Evolutionary conservation across 345 rosid species (phyloP).

Genomic region (Eucalyptus viminalis): DNA sequence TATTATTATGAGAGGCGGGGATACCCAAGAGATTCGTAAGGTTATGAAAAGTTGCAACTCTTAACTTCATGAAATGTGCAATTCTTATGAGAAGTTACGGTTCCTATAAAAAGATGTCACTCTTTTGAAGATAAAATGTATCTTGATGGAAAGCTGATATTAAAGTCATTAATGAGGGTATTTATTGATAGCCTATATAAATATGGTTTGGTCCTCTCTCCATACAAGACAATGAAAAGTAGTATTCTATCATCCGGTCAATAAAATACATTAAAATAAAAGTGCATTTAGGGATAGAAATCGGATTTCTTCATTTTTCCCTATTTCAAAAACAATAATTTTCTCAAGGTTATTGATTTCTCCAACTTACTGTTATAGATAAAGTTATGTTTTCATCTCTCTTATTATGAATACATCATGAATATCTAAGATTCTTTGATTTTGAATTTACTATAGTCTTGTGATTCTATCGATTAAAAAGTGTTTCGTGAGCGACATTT

Average conservation of each 20-base stretch:
- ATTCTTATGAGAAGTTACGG: neutral
- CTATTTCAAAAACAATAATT: too few species aligned
- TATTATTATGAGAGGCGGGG: too few species aligned
- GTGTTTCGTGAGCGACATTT: neutral
- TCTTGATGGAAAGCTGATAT: too few species aligned
- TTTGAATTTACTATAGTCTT: neutral
- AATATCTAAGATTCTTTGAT: neutral
- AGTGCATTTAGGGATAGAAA: neutral
- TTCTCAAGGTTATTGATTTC: neutral
- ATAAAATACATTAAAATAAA: too few species aligned
- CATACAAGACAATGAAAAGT: neutral
- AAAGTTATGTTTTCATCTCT: neutral
- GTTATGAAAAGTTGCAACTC: neutral
- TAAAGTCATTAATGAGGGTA: too few species aligned
- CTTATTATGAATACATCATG: too few species aligned
- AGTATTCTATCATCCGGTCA: rapidly evolving
- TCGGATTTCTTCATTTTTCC: too few species aligned
- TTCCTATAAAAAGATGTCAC: too few species aligned
- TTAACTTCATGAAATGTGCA: neutral
- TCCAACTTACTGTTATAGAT: neutral
- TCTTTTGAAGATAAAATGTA: too few species aligned
- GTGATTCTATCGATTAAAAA: neutral
- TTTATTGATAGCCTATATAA: too few species aligned
- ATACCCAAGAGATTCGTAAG: too few species aligned
- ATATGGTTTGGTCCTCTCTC: neutral